Percentiles rank a stretch among this genome's conserved stretches.
Evolutionary conservation across 2,329 filamentous ascomycete genomes (phyloP).

Genomic region (Paecilomyces sp.): DNA sequence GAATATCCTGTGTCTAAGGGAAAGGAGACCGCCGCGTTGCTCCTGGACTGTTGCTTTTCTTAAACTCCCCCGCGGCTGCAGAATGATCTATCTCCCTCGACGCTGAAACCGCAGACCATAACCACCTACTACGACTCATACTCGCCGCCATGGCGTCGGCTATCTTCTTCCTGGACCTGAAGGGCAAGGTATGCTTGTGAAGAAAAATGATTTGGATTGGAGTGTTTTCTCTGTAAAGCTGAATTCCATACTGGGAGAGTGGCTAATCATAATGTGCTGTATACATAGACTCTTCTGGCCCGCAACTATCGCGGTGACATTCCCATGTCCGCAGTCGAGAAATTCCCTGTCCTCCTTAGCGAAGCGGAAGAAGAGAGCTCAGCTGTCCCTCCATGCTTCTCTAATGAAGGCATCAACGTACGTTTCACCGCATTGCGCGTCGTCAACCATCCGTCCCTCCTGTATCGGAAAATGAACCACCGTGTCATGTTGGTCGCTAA

Average conservation of each 20-base stretch:
- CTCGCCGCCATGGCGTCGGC: slow-evolving; percentile 77
- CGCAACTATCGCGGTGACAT: slow-evolving; percentile 98
- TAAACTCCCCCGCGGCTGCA: neutral
- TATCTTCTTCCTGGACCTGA: slow-evolving; percentile 96
- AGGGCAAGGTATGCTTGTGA: slow-evolving; percentile 79
- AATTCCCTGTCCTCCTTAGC: slow-evolving; percentile 90
- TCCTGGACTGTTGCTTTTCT: neutral
- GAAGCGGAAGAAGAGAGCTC: slow-evolving; percentile 99
- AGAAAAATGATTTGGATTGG: neutral
- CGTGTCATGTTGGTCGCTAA: slow-evolving; percentile 1
- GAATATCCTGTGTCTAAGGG: neutral
- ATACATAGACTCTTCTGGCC: slow-evolving; percentile 78
- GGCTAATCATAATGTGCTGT: slow-evolving; percentile 10
- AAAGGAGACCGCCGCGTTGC: no score
- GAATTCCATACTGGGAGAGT: neutral
- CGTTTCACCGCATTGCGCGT: slow-evolving; percentile 26
- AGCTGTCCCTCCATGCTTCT: slow-evolving; percentile 95
- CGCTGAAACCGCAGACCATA: slow-evolving; percentile 2
- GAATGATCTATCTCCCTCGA: slow-evolving; percentile 1
- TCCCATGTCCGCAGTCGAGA: slow-evolving; percentile 97
- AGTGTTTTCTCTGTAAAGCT: neutral
- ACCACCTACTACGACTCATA: neutral
- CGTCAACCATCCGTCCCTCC: slow-evolving; percentile 4
- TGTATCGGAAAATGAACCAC: neutral
- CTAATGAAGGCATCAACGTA: slow-evolving; percentile 96